phyloP scores from a whole-genome alignment of 257 asterid species.

The Dorcoceras hygrometricum region DNA sequence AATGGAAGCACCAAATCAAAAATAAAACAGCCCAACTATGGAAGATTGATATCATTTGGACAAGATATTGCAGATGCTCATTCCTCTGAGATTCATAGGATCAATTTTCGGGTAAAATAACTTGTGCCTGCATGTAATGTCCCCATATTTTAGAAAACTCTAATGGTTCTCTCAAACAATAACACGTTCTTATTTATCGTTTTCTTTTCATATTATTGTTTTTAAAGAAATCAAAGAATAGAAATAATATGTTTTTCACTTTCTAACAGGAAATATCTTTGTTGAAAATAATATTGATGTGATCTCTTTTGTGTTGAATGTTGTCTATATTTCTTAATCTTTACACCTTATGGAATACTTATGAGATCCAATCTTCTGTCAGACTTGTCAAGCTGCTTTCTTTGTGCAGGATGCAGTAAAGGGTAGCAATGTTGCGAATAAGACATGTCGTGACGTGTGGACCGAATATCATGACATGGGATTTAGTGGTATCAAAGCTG shows the following conservation, averaged over 20 bases:
- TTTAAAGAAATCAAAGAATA: too few species aligned
- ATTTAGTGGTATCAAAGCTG: slow-evolving; percentile 62
- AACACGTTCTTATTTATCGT: background rate
- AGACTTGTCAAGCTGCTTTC: slow-evolving; percentile 14
- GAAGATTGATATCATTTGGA: slow-evolving; percentile 81
- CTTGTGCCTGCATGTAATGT: slow-evolving; percentile 5
- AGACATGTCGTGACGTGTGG: slow-evolving; percentile 80
- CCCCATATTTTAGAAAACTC: background rate
- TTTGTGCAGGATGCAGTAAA: slow-evolving; percentile 73
- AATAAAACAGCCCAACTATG: slow-evolving; percentile 41
- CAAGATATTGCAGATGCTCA: slow-evolving; percentile 52
- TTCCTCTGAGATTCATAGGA: slow-evolving; percentile 64
- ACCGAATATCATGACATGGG: slow-evolving; percentile 93
- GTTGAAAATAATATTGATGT: background rate
- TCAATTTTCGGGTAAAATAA: slow-evolving; percentile 69
- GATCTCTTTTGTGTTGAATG: background rate
- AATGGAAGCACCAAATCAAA: slow-evolving; percentile 31
- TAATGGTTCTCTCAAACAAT: background rate
- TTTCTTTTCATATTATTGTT: too few species aligned
- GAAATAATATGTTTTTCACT: background rate
- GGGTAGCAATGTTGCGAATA: slow-evolving; percentile 64
- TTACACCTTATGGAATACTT: background rate
- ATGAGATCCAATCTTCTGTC: background rate
- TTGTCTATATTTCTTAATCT: background rate
- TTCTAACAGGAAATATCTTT: background rate